A percentile compares a stretch with the other conserved stretches of the same genome.
phyloP scores from a whole-genome alignment of 2,329 filamentous ascomycete species.

The Aspergillus hiratsukae region DNA sequence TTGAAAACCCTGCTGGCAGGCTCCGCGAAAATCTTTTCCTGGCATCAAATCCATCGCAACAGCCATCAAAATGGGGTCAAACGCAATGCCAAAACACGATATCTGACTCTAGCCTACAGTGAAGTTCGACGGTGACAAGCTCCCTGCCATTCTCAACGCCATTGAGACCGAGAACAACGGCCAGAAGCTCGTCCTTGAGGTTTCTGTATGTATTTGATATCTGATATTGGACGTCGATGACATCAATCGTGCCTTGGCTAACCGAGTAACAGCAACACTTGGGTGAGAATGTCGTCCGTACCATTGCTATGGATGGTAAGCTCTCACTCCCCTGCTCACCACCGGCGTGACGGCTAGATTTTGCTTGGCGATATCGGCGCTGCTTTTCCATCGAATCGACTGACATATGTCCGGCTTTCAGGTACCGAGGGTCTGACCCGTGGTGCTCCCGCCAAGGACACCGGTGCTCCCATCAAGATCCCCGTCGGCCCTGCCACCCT shows the following conservation, averaged over 20 bases:
- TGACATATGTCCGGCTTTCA: conserved; percentile 35
- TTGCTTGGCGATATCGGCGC: neutral
- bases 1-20: conserved; percentile 15
- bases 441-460: conserved; percentile 79
- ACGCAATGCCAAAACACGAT: conserved; percentile 16
- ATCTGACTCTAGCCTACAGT: conserved; percentile 55
- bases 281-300: conserved; percentile 97
- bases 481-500: conserved; percentile 91
- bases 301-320: conserved; percentile 99
- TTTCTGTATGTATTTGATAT: conserved; percentile 65
- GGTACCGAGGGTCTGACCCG: conserved; percentile 99
- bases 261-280: conserved; percentile 77
- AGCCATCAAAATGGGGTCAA: conserved; percentile 26
- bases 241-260: conserved; percentile 19
- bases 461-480: conserved; percentile 91
- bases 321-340: conserved; percentile 16
- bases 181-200: conserved; percentile 93
- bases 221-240: conserved; percentile 7
- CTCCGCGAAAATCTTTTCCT: conserved; percentile 42
- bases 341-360: conserved; percentile 10
- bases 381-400: conserved; percentile 11
- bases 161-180: conserved; percentile 86
- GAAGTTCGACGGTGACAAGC: conserved; percentile 92
- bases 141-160: conserved; percentile 96
- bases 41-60: conserved; percentile 35